Evolutionary conservation across 108 stramenopile genomes (phyloP).

Genomic region (Schizochytrium sp.): DNA sequence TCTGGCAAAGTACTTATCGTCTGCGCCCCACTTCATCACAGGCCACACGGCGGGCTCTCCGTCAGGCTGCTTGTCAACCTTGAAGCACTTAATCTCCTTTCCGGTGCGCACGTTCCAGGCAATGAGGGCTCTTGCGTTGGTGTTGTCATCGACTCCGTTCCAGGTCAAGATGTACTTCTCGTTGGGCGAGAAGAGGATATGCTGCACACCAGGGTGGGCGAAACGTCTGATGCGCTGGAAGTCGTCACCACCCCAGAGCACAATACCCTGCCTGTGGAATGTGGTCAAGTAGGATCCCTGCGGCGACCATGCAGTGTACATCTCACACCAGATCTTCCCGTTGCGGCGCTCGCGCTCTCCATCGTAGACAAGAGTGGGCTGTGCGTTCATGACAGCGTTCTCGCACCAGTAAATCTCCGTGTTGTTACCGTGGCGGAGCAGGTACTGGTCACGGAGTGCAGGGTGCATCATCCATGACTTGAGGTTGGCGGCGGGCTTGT

Average conservation of each 20-base stretch:
- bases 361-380: slow-evolving; percentile 39
- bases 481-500: slow-evolving; percentile 51
- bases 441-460: slow-evolving; percentile 64
- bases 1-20: slow-evolving; percentile 64
- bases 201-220: slow-evolving; percentile 65
- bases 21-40: slow-evolving; percentile 63
- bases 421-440: slow-evolving; percentile 60
- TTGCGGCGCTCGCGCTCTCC: slow-evolving; percentile 64
- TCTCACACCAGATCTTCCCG: slow-evolving; percentile 67
- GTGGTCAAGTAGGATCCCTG: slow-evolving; percentile 66
- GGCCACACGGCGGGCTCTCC: slow-evolving; percentile 56
- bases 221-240: slow-evolving; percentile 63
- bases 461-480: slow-evolving; percentile 63
- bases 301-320: slow-evolving; percentile 67
- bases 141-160: slow-evolving; percentile 59
- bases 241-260: slow-evolving; percentile 67
- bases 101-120: slow-evolving; percentile 69
- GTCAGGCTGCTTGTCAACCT: slow-evolving; percentile 25
- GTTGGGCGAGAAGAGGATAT: slow-evolving; percentile 65
- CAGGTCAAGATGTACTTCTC: slow-evolving; percentile 66
- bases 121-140: slow-evolving; percentile 60
- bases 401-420: slow-evolving; percentile 68
- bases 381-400: slow-evolving; percentile 26
- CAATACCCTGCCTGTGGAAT: slow-evolving; percentile 65
- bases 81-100: slow-evolving; percentile 61